These are phyloP conservation scores for Laetiporus sulphureus DNA, from an alignment of 1,284 basidiomycete species.

Conservation along the genomic window DNA sequence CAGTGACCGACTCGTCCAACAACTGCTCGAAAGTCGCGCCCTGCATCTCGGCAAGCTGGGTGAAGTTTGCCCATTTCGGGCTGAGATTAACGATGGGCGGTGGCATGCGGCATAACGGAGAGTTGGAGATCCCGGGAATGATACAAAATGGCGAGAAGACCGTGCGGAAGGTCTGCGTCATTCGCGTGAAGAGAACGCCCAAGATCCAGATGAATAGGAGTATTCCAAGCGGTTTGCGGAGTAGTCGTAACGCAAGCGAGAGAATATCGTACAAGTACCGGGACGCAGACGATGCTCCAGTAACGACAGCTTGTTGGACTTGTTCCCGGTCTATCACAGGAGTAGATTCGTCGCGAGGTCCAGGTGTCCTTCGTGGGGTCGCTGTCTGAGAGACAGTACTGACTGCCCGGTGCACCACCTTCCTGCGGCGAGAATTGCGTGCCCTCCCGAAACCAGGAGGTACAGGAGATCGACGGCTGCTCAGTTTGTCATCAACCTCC, in stretches of 20 bases:
- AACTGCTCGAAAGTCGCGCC: constrained; percentile 55
- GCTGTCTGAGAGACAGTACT: no score
- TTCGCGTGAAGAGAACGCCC: constrained; percentile 31
- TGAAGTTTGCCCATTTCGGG: constrained; percentile 46
- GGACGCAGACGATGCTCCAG: constrained; percentile 24
- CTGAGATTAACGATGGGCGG: constrained; percentile 3
- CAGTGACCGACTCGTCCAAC: constrained; percentile 47
- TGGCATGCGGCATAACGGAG: constrained; percentile 34
- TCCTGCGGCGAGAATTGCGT: no score
- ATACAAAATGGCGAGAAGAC: constrained; percentile 52
- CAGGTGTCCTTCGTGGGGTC: no score
- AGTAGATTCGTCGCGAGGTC: constrained; percentile 6
- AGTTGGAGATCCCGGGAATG: constrained; percentile 49
- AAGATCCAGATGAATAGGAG: constrained; percentile 48
- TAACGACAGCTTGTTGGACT: constrained; percentile 11
- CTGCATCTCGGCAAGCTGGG: constrained; percentile 50
- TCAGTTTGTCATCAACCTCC: no score
- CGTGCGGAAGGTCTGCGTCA: constrained; percentile 35
- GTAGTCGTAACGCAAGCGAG: constrained; percentile 35
- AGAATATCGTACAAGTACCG: constrained; percentile 42
- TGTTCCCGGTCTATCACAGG: constrained; percentile 13
- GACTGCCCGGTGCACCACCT: no score
- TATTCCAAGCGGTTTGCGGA: constrained; percentile 49
- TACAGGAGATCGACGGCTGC: no score
- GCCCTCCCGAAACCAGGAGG: no score